Evolutionary conservation across 441 rosid genomes (phyloP).

Genomic region (Adansonia rubrostipa): DNA sequence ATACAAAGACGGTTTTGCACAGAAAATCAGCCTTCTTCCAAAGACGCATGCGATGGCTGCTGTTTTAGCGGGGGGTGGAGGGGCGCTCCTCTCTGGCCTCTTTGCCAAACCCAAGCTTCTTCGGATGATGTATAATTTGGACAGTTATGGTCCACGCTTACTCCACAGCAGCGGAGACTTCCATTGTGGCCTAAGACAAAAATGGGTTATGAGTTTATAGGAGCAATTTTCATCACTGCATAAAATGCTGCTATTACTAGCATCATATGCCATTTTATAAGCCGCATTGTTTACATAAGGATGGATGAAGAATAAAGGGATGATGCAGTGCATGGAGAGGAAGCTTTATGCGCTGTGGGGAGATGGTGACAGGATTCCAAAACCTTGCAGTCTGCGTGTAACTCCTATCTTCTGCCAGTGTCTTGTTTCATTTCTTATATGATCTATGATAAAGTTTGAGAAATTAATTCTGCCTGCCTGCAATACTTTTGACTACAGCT

Average conservation of each 20-base stretch:
- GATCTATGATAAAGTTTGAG: too few relatives aligned
- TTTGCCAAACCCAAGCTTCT: slow-evolving; percentile 5
- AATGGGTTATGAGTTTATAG: slow-evolving; percentile 42
- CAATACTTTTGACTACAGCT: neutral
- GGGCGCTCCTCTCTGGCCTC: slow-evolving; percentile 4
- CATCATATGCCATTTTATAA: slow-evolving; percentile 50
- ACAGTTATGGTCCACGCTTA: slow-evolving; percentile 36
- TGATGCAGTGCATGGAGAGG: slow-evolving; percentile 60
- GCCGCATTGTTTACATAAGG: slow-evolving; percentile 49
- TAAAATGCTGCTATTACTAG: slow-evolving; percentile 54
- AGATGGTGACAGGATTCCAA: slow-evolving; percentile 47
- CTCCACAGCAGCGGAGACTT: slow-evolving; percentile 34
- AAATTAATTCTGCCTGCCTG: too few relatives aligned
- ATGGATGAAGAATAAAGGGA: slow-evolving; percentile 56
- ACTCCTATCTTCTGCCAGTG: slow-evolving; percentile 14
- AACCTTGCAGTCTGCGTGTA: slow-evolving; percentile 23
- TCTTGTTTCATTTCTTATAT: neutral
- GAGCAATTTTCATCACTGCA: slow-evolving; percentile 43
- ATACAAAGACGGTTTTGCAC: slow-evolving; percentile 53
- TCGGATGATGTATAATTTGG: neutral
- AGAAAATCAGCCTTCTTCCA: slow-evolving; percentile 53
- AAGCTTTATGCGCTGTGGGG: slow-evolving; percentile 59
- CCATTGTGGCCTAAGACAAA: slow-evolving; percentile 38
- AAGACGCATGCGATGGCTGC: slow-evolving; percentile 36
- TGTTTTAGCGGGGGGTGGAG: neutral